Conservation (phyloP, 1,284 basidiomycete genomes). For the Clitocybe nebularis region DNA sequence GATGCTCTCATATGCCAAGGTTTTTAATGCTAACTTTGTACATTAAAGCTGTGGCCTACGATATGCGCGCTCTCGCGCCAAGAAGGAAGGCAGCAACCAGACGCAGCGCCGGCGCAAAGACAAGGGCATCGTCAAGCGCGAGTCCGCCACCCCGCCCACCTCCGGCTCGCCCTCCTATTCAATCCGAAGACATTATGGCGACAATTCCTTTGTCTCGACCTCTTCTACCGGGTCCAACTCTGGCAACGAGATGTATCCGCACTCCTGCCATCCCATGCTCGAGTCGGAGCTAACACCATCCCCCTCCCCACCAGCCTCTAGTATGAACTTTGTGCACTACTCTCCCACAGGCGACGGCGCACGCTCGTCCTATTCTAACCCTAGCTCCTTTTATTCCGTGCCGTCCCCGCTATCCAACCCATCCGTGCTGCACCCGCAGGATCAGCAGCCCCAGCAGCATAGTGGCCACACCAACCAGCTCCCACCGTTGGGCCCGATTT, state of each 20-base stretch:
- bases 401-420: constrained; percentile 46
- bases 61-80: constrained; percentile 77
- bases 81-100: constrained; percentile 62
- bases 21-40: constrained; percentile 20
- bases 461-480: constrained; percentile 21
- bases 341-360: constrained; percentile 29
- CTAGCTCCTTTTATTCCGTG: constrained; percentile 30
- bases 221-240: constrained; percentile 50
- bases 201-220: constrained; percentile 43
- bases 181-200: constrained; percentile 43
- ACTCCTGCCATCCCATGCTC: constrained; percentile 33
- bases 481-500: constrained; percentile 28
- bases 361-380: constrained; percentile 21
- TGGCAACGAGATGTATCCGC: constrained; percentile 53
- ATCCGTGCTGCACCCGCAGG: constrained; percentile 27
- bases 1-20: neutral
- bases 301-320: constrained; percentile 54
- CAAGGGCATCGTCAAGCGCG: constrained; percentile 37
- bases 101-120: constrained; percentile 42
- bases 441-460: constrained; percentile 17
- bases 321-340: constrained; percentile 53
- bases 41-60: constrained; percentile 68
- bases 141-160: constrained; percentile 38
- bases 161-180: constrained; percentile 32
- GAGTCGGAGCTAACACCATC: constrained; percentile 45